phyloP scores from a whole-genome alignment of 805 yeast genomes.

The Lachancea meyersii region DNA sequence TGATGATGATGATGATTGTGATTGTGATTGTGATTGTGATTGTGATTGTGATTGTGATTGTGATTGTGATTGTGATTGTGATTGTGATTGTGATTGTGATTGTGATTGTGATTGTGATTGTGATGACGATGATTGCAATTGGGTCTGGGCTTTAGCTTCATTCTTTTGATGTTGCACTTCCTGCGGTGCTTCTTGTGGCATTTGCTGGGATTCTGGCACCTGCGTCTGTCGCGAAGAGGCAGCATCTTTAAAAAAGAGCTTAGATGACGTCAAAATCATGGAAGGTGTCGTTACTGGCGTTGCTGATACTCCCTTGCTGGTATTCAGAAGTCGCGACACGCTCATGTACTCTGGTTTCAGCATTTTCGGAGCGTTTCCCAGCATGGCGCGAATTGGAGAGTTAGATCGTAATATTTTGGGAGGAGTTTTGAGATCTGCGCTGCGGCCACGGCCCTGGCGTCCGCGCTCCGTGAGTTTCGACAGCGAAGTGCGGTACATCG shows the following conservation, averaged over 20 bases:
- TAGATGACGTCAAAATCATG: conserved; percentile 16
- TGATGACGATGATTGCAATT: no score
- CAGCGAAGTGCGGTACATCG: conserved; percentile 28
- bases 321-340: conserved; percentile 3
- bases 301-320: background rate
- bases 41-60: background rate
- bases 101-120: no score
- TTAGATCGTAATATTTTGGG: conserved; percentile 21
- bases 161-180: background rate
- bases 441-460: conserved; percentile 7
- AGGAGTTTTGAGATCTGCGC: conserved; percentile 14
- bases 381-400: conserved; percentile 26
- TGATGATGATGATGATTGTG: background rate
- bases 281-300: conserved; percentile 13
- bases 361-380: conserved; percentile 26
- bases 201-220: background rate
- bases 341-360: conserved; percentile 25
- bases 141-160: background rate
- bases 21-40: background rate
- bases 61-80: background rate
- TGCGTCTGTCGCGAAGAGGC: background rate
- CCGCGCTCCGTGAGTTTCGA: conserved; percentile 26
- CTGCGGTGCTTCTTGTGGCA: background rate
- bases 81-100: background rate
- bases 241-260: conserved; percentile 1